Evolutionary conservation across 2,329 filamentous ascomycete genomes (phyloP).

Genomic region (Drechslera avenae): DNA sequence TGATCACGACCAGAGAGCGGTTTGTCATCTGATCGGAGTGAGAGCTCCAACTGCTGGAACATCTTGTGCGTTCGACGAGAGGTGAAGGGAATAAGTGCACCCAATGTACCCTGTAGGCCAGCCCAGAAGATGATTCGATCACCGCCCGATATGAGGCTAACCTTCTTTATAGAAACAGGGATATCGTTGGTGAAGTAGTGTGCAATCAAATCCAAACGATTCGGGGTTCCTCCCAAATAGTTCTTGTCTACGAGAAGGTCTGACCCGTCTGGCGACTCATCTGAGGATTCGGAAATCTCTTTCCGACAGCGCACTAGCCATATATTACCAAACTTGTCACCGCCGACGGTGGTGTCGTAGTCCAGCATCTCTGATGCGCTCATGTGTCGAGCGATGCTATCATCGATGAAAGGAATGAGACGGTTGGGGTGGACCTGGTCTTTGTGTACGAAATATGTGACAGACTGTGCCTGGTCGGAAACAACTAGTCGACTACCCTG

Average conservation of each 20-base stretch:
- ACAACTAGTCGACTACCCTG: constrained; percentile 91
- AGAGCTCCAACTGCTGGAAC: constrained; percentile 91
- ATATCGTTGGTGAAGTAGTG: constrained; percentile 94
- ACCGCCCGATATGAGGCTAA: constrained; percentile 86
- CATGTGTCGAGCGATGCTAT: constrained; percentile 87
- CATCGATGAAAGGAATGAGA: constrained; percentile 91
- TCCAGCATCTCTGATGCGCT: constrained; percentile 93
- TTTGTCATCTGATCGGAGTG: constrained; percentile 76
- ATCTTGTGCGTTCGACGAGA: constrained; percentile 95
- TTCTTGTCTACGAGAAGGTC: constrained; percentile 89
- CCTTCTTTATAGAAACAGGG: constrained; percentile 86
- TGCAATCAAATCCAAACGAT: constrained; percentile 81
- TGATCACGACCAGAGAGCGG: constrained; percentile 92
- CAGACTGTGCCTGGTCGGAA: constrained; percentile 88
- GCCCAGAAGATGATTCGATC: constrained; percentile 92
- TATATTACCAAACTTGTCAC: constrained; percentile 97
- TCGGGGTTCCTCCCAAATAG: constrained; percentile 88
- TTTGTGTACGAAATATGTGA: constrained; percentile 94
- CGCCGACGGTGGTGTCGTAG: constrained; percentile 92
- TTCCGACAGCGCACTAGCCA: constrained; percentile 88
- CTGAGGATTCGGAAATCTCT: constrained; percentile 85
- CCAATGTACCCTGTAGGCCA: constrained; percentile 91
- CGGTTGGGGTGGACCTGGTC: constrained; percentile 75
- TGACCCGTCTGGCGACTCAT: constrained; percentile 87
- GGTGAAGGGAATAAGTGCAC: constrained; percentile 89